Base-by-base conservation (phyloP, 192 early-diverging fungal genomes). In the Coemansia sp. region DNA sequence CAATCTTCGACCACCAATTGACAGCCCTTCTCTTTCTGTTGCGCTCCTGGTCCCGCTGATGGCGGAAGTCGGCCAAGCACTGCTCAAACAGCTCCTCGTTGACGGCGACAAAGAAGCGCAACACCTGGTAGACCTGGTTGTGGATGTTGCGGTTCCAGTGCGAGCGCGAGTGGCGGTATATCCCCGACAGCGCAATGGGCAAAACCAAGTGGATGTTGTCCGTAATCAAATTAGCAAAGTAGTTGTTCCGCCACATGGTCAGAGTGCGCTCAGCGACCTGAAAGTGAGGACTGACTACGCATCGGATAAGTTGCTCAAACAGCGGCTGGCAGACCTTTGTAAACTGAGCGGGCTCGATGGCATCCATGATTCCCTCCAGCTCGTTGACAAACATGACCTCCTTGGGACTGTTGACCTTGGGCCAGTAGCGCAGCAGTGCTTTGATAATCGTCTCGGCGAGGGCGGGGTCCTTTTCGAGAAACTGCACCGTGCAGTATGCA, bases 81-180 rank as follows among this genome's bases (percentile, higher is more conserved):
- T 96, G 90, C 78, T 99, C 96, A 89, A 98, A 99, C 57, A 99
- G 79, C 64, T 92, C 91, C 40, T 96, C 95, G 85, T 93, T 93
- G 47, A 96, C 94, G 57, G 97, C 95, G 90, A 98, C 97, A 80
- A 98, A 97, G 64, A 97, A 88, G 69, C 98, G 98, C 55, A 99
- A 86, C 6, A 97, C 96, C 72, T 96, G 95, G 84, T 97, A 99
- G 20, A 99, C 95, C 38, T 97, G 90, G 24, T 95, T 93, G 82
- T 98, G 95, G 68, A 99, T 97, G 93, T 95, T 89, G 89, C 97
- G 85, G 86, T 98, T 98, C 98, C 98, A 99, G 73, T 99, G 98
- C 9, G 94, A 89, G 79, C 96, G 93, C 66, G 96, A 97, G 83
- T 97, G 95, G 31, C 90, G 90, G 75, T 96, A 98, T 29, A 99